Evolutionary conservation across 495 filamentous ascomycete species (phyloP).

Genomic region (Hypoxylon intermedium): DNA sequence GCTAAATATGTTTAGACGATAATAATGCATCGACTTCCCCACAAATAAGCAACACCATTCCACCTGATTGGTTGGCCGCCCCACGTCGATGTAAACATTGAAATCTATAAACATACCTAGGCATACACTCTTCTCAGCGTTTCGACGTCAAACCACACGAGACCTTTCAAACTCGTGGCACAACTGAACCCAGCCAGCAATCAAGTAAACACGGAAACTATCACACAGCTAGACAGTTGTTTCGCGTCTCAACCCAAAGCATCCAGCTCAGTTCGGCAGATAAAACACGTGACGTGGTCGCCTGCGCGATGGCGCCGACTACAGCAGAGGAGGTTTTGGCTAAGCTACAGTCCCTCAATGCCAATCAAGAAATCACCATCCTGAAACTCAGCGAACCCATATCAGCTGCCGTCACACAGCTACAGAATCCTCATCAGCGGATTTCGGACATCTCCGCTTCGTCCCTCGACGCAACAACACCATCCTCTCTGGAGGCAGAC

Average conservation of each 20-base stretch:
- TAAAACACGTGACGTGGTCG: constrained; percentile 6
- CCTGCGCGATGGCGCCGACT: constrained; percentile 22
- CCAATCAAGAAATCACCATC: constrained; percentile 69
- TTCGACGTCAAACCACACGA: not conserved
- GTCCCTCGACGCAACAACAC: constrained; percentile 71
- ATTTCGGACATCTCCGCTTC: constrained; percentile 74
- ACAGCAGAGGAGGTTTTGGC: constrained; percentile 46
- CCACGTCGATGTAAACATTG: too few species aligned
- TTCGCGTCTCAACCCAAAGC: not conserved
- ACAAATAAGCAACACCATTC: too few species aligned
- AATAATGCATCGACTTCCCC: too few species aligned
- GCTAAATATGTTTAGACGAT: too few species aligned
- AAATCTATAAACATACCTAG: too few species aligned
- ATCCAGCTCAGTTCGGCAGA: not conserved
- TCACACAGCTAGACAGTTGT: not conserved
- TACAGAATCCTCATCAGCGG: constrained; percentile 48
- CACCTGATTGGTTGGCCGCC: too few species aligned
- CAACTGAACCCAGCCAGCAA: not conserved
- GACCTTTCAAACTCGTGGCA: not conserved
- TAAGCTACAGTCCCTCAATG: constrained; percentile 51
- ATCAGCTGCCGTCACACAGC: constrained; percentile 56
- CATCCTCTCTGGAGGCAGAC: constrained; percentile 80
- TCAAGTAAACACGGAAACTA: too few species aligned
- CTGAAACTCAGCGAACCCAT: constrained; percentile 79
- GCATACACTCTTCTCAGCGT: not conserved